These are phyloP conservation scores for Solanum piurae DNA, from an alignment of 257 asterid species.

Conservation along the genomic window DNA sequence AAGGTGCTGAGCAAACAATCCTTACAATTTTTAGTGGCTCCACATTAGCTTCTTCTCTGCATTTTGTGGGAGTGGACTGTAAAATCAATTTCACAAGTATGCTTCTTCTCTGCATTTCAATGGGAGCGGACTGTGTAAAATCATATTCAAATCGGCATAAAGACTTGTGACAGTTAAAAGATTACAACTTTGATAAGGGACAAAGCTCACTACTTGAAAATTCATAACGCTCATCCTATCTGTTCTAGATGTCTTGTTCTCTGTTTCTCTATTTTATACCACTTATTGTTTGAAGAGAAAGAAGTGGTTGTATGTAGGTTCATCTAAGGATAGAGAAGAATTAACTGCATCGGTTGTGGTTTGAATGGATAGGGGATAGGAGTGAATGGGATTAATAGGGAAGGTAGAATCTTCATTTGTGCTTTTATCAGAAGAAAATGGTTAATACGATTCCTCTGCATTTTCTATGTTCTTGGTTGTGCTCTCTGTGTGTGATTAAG, in stretches of 20 bases:
- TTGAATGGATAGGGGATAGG: neutral
- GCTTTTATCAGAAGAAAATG: neutral
- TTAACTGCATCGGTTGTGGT: neutral
- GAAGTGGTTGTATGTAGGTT: neutral
- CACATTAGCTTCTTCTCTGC: neutral
- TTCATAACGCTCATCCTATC: neutral
- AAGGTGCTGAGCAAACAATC: neutral
- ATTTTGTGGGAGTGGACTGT: neutral
- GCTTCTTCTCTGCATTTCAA: neutral
- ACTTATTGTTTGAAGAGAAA: neutral
- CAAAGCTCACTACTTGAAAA: neutral
- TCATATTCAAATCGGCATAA: neutral
- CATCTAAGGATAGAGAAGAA: neutral
- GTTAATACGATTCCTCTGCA: neutral
- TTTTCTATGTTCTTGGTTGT: neutral
- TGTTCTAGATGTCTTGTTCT: neutral
- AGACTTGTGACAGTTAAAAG: neutral
- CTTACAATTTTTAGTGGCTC: neutral
- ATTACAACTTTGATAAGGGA: neutral
- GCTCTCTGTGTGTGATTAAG: neutral
- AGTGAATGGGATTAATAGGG: neutral
- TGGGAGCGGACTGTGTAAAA: neutral
- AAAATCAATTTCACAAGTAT: neutral
- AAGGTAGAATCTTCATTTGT: neutral
- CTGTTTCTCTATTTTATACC: neutral